A percentile compares a stretch with the other conserved stretches of the same genome.
These are phyloP conservation scores for Zymoseptoria ardabiliae DNA, from an alignment of 2,329 filamentous ascomycete species.

Conservation along the genomic window DNA sequence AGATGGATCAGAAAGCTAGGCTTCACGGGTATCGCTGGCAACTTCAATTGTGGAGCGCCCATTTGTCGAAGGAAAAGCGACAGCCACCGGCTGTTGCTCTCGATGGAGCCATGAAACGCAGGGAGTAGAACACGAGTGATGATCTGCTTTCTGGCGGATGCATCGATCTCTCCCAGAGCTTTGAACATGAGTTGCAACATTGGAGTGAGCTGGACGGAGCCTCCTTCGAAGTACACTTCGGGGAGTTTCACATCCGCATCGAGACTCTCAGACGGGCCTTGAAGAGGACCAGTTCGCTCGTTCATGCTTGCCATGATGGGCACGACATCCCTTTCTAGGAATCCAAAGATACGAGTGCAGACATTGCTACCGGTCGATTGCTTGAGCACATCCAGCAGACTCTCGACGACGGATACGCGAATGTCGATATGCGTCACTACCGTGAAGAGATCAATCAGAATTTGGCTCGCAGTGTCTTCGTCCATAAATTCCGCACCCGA, in stretches of 20 bases:
- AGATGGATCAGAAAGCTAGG: conserved; percentile 4
- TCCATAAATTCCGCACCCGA: conserved; percentile 29
- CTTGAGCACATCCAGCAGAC: conserved; percentile 27
- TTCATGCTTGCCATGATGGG: conserved; percentile 31
- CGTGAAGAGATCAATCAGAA: conserved; percentile 27
- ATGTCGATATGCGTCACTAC: conserved; percentile 34
- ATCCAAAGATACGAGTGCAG: conserved; percentile 16
- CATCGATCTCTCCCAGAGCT: neutral
- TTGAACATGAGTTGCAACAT: conserved; percentile 6
- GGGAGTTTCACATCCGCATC: conserved; percentile 29
- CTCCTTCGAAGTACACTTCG: conserved; percentile 16
- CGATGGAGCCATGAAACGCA: conserved; percentile 6
- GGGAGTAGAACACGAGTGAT: conserved; percentile 13
- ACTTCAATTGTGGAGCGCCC: neutral
- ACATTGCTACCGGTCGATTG: conserved; percentile 5
- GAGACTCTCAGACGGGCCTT: conserved; percentile 5
- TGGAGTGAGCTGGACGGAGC: conserved; percentile 4
- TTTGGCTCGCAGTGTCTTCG: conserved; percentile 22
- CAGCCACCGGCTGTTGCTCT: conserved; percentile 15
- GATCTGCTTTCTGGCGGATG: conserved; percentile 4
- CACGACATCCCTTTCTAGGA: conserved; percentile 25
- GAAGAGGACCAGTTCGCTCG: conserved; percentile 23
- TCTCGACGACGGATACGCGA: conserved; percentile 28
- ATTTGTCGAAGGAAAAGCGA: conserved; percentile 9
- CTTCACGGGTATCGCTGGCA: conserved; percentile 7